Evolutionary conservation across 495 filamentous ascomycete genomes (phyloP), one percentile per base, ranked within the genome.

Genomic region (Rhypophila decipiens): DNA sequence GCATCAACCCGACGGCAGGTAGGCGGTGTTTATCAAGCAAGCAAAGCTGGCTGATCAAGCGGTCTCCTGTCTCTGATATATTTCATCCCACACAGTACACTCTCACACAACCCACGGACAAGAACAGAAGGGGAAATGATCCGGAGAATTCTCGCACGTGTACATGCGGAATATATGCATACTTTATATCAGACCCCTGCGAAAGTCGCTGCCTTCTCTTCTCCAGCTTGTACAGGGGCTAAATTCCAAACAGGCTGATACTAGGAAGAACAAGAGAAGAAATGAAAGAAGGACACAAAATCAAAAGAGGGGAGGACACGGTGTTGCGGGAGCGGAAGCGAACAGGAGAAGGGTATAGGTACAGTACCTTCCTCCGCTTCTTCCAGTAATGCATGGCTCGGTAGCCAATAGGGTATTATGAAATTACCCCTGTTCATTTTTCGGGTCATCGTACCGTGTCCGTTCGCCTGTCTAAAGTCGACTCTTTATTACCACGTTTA

Each of bases 331-430:
- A 35, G 38, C 39, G 47, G 35, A 19, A 39, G n/a, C n/a, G n/a
- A n/a, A n/a, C n/a, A n/a, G n/a, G n/a, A n/a, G n/a, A n/a, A n/a
- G n/a, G n/a, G n/a, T n/a, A n/a, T n/a, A n/a, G n/a, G n/a, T n/a
- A n/a, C n/a, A n/a, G n/a, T 31, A 44, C 34, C 17, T 27, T 40
- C 44, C 36, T 51, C 43, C 39, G 22, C 41, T 34, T 46, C 49
- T 27, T 53, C 40, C n/a, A n/a, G 34, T 29, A 43, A 34, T 49
- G 43, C 46, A 41, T 50, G 39, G 33, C 34, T 48, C 42, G 57
- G 57, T 59, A 59, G 53, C 57, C 47, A 56, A 53, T 56, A 53
- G 57, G 57, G 50, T 53, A 46, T 56, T 56, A 56, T 41, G 50
- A n/a, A n/a, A 36, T n/a, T 21, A 33, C 41, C 42, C 51, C n/a